These are phyloP conservation scores for Diaporthe aspalathi DNA, from an alignment of 2,329 filamentous ascomycete species.

Conservation along the genomic window DNA sequence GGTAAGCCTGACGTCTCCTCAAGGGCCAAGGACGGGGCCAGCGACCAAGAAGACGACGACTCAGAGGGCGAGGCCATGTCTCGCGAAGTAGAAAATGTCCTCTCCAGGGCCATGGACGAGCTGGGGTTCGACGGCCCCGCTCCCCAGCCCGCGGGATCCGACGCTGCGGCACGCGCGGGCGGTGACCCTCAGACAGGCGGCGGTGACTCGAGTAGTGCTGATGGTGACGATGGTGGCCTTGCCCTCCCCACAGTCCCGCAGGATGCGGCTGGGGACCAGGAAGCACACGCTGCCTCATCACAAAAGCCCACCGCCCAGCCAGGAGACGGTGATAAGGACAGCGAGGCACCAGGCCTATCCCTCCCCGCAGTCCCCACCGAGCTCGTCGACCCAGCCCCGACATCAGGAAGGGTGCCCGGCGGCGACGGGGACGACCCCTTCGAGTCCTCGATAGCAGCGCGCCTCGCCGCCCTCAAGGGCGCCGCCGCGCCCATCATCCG, in stretches of 20 bases:
- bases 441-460: conserved; percentile 60
- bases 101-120: conserved; percentile 61
- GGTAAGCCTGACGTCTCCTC: neutral
- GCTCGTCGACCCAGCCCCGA: conserved; percentile 52
- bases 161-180: conserved; percentile 31
- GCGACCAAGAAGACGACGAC: conserved; percentile 52
- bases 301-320: neutral
- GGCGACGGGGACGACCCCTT: conserved; percentile 46
- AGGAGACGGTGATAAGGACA: conserved; percentile 34
- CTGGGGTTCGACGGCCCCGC: conserved; percentile 49
- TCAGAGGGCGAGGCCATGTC: conserved; percentile 65
- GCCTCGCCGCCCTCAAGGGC: conserved; percentile 63
- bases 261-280: neutral
- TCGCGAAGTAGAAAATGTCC: conserved; percentile 56
- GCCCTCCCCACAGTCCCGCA: conserved; percentile 29
- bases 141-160: conserved; percentile 16
- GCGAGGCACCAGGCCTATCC: conserved; percentile 47
- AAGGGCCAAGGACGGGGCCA: conserved; percentile 36
- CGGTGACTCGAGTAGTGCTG: neutral
- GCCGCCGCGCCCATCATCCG: conserved; percentile 46
- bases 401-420: neutral
- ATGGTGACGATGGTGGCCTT: conserved; percentile 5
- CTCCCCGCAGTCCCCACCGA: conserved; percentile 61
- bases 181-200: neutral
- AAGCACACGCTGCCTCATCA: conserved; percentile 22